Conservation (phyloP, 139 green algal species). For the Chlorella sp. region DNA sequence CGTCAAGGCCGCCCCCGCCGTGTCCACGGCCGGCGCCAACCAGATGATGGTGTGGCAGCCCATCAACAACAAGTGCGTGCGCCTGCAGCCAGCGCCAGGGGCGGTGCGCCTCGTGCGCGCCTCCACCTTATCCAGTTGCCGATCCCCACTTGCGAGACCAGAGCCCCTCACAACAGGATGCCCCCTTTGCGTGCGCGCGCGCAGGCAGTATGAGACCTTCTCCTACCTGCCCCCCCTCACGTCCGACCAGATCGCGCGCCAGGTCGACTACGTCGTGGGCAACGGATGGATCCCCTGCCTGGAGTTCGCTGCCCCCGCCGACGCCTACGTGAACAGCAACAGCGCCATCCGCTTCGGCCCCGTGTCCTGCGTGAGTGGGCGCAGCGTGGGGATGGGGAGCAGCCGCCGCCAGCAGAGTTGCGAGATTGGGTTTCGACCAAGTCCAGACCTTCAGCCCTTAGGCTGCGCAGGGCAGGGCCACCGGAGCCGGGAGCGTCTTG, state of each 20-base stretch:
- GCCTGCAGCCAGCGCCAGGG: too few species aligned
- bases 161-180: too few species aligned
- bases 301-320: conserved; percentile 84
- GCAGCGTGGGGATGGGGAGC: too few species aligned
- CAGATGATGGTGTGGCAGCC: conserved; percentile 72
- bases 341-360: conserved; percentile 59
- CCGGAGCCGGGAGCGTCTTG: too few species aligned
- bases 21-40: conserved; percentile 33
- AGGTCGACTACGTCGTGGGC: conserved; percentile 93
- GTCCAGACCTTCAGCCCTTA: too few species aligned
- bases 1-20: conserved; percentile 39
- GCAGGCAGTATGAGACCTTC: conserved; percentile 97
- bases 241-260: conserved; percentile 80
- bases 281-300: conserved; percentile 91
- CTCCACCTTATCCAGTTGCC: too few species aligned
- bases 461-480: too few species aligned
- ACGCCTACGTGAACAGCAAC: conserved; percentile 61
- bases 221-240: conserved; percentile 96
- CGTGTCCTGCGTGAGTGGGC: conserved; percentile 41
- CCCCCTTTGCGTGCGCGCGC: conserved; percentile 1
- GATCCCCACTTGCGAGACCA: too few species aligned
- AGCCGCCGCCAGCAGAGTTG: too few species aligned
- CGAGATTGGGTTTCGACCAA: too few species aligned
- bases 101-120: too few species aligned
- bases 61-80: conserved; percentile 71